These are phyloP conservation scores for Nigrospora osmanthi DNA, from an alignment of 2,329 filamentous ascomycete genomes.

Conservation along the genomic window DNA sequence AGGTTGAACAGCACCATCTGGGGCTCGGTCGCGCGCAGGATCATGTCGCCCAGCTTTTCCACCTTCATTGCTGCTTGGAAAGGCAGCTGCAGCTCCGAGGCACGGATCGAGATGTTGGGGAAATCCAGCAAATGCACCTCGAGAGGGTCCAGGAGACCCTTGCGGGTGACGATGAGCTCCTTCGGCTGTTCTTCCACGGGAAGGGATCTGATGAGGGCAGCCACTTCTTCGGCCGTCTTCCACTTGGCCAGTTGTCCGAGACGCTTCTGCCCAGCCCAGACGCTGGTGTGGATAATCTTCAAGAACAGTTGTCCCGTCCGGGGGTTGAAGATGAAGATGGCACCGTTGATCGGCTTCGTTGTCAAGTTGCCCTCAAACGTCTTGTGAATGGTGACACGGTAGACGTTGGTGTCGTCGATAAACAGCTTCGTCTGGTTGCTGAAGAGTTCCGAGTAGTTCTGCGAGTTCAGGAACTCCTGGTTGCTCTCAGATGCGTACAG, in stretches of 20 bases:
- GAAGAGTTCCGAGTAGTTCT: constrained; percentile 98
- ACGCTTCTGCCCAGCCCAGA: constrained; percentile 99
- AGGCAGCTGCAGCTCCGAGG: constrained; percentile 90
- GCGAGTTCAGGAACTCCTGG: constrained; percentile 97
- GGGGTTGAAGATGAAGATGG: constrained; percentile 99
- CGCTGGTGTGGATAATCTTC: constrained; percentile 98
- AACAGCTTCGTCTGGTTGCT: constrained; percentile 98
- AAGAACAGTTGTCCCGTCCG: constrained; percentile 94
- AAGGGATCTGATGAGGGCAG: constrained; percentile 87
- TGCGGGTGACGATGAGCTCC: constrained; percentile 95
- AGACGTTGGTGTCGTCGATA: constrained; percentile 98
- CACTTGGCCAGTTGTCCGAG: constrained; percentile 96
- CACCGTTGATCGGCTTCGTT: constrained; percentile 98
- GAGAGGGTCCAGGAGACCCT: constrained; percentile 91
- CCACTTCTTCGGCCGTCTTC: constrained; percentile 99
- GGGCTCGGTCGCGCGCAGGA: constrained; percentile 92
- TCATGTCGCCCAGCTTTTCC: constrained; percentile 98
- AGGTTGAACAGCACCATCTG: constrained; percentile 99
- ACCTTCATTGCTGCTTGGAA: constrained; percentile 99
- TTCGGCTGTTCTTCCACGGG: constrained; percentile 98
- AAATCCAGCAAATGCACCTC: constrained; percentile 97
- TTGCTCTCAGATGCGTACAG: constrained; percentile 97
- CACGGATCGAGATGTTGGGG: constrained; percentile 97
- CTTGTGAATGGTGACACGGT: constrained; percentile 99
- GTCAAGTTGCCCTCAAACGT: constrained; percentile 98